Evolutionary conservation across 371 early-diverging fungal species (phyloP).

Genomic region (Dichotomocladium elegans): DNA sequence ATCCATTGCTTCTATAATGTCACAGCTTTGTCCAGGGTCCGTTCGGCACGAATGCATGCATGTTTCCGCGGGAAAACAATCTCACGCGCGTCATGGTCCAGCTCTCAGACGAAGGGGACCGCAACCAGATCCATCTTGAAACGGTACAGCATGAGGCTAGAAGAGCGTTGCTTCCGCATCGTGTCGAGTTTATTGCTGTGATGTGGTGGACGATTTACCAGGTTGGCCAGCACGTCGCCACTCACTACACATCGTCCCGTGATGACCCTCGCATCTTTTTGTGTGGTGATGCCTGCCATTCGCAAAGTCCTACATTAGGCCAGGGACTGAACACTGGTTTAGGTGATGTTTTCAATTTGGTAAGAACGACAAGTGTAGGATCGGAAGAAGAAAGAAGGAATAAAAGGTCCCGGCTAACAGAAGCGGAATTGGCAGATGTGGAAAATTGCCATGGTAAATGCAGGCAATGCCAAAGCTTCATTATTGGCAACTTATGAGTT

Average conservation of each 20-base stretch:
- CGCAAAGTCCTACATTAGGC: constrained; percentile 43
- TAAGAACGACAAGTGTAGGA: too few relatives aligned
- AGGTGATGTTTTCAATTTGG: constrained; percentile 41
- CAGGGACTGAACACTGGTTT: constrained; percentile 43
- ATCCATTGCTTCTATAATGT: too few relatives aligned
- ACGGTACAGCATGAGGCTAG: constrained; percentile 40
- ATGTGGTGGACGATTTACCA: constrained; percentile 38
- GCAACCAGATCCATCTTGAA: constrained; percentile 40
- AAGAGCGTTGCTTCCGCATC: constrained; percentile 33
- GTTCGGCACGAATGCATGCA: constrained; percentile 5
- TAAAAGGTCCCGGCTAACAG: too few relatives aligned
- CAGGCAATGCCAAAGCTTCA: constrained; percentile 13
- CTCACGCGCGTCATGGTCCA: constrained; percentile 40
- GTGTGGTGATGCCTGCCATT: constrained; percentile 43
- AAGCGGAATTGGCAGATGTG: constrained; percentile 20
- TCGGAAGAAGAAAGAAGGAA: too few relatives aligned
- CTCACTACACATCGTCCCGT: not conserved
- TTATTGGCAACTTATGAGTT: constrained; percentile 20
- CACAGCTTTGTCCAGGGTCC: constrained; percentile 1
- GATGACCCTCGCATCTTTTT: constrained; percentile 23
- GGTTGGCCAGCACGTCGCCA: constrained; percentile 34
- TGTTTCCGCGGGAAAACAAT: constrained; percentile 41
- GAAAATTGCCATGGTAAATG: constrained; percentile 36
- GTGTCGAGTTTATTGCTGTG: constrained; percentile 35
- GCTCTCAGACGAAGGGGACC: constrained; percentile 22